Base-by-base conservation (phyloP, 441 rosid species). In the Hura crepitans region DNA sequence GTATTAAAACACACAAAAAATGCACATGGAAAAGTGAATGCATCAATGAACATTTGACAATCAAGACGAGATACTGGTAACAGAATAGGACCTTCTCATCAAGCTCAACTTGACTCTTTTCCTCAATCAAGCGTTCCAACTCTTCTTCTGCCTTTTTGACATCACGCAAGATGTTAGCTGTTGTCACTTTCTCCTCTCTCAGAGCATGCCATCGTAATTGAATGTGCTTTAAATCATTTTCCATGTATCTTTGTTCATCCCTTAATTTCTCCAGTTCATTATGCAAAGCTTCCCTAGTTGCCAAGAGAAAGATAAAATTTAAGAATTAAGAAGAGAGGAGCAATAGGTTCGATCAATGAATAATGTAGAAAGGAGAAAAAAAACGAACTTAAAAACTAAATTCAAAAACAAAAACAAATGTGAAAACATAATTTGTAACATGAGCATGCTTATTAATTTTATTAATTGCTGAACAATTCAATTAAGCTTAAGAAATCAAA, bases 91-190 rank as follows among this genome's bases (percentile, higher is more conserved):
- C 99, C 97, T 92, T 88, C 80, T 84, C 86, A 47, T 92, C 97
- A 45, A 89, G 87, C 70, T 89, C 96, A 72, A 89, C 84, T 79
- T 92, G 97, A 74, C 75, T 78, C 79, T 81, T 89, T 81, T 95
- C 97, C 82, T 89, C 97, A 22, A 77, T 78, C 82, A 95, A 81
- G 65, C 78, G 86, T 74, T 91, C 97, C 54, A 95, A 81, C 71
- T 89, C 99, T 84, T 92, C 96, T 82, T 92, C 97, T 60, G 81
- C 81, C 82, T 81, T 91, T 76, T 86, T 86, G 56, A 86, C 83
- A 78, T 86, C 80, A 55, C 78, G 77, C 78, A 91, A 81, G 47
- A 76, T 82, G 80, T 86, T 91, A 57, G 85, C 89, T 71, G 85
- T 84, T 71, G 72, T 79, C 58, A 84, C 77, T 68, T 89, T 92